phyloP scores from a whole-genome alignment of 768 basidiomycete species.

The Leccinum sublutescens region DNA sequence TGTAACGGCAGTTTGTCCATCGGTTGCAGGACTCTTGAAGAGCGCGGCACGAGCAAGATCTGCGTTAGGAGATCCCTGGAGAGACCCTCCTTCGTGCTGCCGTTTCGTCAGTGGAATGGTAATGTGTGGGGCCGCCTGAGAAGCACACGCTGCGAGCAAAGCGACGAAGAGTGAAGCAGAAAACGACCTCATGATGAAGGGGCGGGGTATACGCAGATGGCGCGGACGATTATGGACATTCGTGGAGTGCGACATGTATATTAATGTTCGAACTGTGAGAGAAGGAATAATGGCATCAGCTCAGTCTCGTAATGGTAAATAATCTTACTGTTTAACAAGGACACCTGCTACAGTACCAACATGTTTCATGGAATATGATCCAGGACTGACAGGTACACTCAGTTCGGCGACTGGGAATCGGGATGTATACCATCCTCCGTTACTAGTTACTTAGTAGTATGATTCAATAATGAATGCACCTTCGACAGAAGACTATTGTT shows the following conservation, averaged over 20 bases:
- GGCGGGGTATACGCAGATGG: neutral
- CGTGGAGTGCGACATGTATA: neutral
- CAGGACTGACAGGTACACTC: neutral
- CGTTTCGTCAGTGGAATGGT: slow-evolving; percentile 16
- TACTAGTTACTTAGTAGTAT: neutral
- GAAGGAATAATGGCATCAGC: neutral
- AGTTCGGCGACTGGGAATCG: neutral
- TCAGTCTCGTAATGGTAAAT: neutral
- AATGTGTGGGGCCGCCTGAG: neutral
- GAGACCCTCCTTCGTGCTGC: slow-evolving; percentile 8
- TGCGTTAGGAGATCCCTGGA: slow-evolving; percentile 17
- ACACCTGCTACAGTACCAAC: neutral
- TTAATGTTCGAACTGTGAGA: neutral
- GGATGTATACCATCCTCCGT: neutral
- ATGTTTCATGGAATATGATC: neutral
- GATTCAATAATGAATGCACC: neutral
- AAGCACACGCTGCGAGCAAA: slow-evolving; percentile 9
- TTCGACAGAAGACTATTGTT: neutral
- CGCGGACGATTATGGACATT: neutral
- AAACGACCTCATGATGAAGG: slow-evolving; percentile 15
- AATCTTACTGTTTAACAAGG: neutral
- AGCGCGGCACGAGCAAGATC: slow-evolving; percentile 15
- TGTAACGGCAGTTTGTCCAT: neutral
- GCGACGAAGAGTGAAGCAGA: neutral
- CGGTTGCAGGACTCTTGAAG: neutral